phyloP scores from a whole-genome alignment of 1,284 basidiomycete species.

The Tilletia horrida region DNA sequence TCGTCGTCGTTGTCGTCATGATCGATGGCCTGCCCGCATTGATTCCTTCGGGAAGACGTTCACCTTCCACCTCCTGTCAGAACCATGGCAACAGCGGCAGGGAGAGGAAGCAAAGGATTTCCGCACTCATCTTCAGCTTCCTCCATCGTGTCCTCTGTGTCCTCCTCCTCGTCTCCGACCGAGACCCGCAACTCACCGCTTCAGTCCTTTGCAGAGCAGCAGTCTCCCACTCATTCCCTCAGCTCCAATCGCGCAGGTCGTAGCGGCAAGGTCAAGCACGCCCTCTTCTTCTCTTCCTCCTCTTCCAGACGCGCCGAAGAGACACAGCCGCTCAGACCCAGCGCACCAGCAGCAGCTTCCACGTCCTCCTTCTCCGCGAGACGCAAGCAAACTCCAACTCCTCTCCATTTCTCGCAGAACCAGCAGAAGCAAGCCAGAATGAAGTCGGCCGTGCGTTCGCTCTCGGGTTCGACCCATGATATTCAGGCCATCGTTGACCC shows the following conservation, averaged over 20 bases:
- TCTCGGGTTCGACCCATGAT: too few relatives aligned
- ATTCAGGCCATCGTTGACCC: too few relatives aligned
- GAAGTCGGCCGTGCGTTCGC: too few relatives aligned
- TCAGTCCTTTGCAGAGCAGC: too few relatives aligned
- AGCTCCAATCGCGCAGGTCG: constrained; percentile 7
- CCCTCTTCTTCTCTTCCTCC: constrained; percentile 17
- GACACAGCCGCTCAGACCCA: constrained; percentile 1
- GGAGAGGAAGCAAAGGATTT: background rate
- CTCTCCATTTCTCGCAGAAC: too few relatives aligned
- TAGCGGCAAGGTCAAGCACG: constrained; percentile 5
- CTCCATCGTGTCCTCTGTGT: background rate
- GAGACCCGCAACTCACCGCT: too few relatives aligned
- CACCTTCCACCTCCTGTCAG: background rate
- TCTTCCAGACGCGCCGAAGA: constrained; percentile 3
- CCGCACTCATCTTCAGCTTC: background rate
- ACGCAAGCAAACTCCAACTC: too few relatives aligned
- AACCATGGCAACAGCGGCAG: background rate
- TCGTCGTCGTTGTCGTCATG: background rate
- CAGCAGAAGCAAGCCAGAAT: too few relatives aligned
- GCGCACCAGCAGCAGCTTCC: background rate
- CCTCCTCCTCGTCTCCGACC: background rate
- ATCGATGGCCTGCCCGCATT: background rate
- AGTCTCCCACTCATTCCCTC: background rate
- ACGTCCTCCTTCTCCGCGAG: background rate
- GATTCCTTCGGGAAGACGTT: background rate